Conservation (phyloP, 768 basidiomycete genomes). For the Russula griseocarnosa region DNA sequence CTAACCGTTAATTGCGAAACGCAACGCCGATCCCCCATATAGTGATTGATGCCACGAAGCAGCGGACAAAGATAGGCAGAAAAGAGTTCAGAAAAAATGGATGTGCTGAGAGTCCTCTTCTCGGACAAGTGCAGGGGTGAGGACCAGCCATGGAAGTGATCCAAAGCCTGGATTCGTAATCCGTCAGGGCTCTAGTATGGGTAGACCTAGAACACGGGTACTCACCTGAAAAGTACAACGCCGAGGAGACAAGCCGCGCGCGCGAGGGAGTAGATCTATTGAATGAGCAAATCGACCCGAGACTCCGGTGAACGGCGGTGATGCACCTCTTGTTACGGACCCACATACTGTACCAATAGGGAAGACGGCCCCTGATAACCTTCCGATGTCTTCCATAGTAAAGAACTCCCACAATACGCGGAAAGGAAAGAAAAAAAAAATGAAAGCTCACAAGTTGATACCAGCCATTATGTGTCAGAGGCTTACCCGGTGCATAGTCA, state of each 20-base stretch:
- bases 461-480: too few relatives aligned
- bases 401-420: too few relatives aligned
- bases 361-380: background rate
- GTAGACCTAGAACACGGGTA: background rate
- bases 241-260: background rate
- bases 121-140: too few relatives aligned
- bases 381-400: background rate
- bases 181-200: background rate
- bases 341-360: background rate
- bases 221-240: background rate
- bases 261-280: background rate
- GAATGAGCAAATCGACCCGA: background rate
- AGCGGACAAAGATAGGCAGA: background rate
- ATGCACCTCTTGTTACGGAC: background rate
- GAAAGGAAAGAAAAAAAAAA: too few relatives aligned
- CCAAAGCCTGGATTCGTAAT: background rate
- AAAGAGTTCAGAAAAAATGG: background rate
- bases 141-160: background rate
- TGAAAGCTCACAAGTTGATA: too few relatives aligned
- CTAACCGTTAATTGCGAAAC: slow-evolving; percentile 7
- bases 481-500: too few relatives aligned
- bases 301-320: too few relatives aligned
- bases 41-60: background rate
- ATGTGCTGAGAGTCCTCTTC: too few relatives aligned
- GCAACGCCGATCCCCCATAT: background rate